Evolutionary conservation across 495 filamentous ascomycete genomes (phyloP), one percentile per base, ranked within the genome.

Genomic region (Rhypophila decipiens): DNA sequence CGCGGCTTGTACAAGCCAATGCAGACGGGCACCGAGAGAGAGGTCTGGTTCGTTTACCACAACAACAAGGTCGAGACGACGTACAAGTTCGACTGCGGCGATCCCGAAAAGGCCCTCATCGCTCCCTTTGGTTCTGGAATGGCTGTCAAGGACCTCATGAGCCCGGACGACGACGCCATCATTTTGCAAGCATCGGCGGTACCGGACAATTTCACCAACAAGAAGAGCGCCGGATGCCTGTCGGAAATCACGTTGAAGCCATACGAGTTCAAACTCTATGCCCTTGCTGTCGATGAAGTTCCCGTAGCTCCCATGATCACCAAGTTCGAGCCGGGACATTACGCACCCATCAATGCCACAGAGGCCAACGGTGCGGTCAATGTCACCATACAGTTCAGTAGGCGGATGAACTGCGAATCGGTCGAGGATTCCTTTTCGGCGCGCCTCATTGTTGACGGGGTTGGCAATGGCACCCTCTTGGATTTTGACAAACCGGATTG

Each of bases 131-230:
- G 66, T 13, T 66, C 65, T 1, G 75, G 71, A 12, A 76, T 69
- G 24, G 76, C 72, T 1, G 82, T 87, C 50, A 76, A 75, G 53
- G 84, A 85, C 56, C 57, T 88, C n/a, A 84, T 86, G 59, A 80
- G 73, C 51, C n/a, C n/a, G n/a, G 80, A 82, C 1, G 77, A 79
- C 11, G 18, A 20, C 18, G 43, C 20, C 2, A 39, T 39, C 20
- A 39, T 11, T 2, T 24, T 47, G 12, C 11, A n/a, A 4, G 3
- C 12, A 9, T 56, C 59, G 4, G 12, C 34, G 9, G 24, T 43
- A 5, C 52, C 37, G 9, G 58, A 54, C 44, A 42, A 82, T n/a
- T 63, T 59, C 23, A 55, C 52, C n/a, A 44, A 41, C 0, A 43
- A 50, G 13, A 56, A 55, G 48, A 50, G 11, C 5, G 82, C 80